Percentiles rank a stretch among this genome's conserved stretches.
Conservation (phyloP, 257 asterid genomes). For the Capsicum pubescens region DNA sequence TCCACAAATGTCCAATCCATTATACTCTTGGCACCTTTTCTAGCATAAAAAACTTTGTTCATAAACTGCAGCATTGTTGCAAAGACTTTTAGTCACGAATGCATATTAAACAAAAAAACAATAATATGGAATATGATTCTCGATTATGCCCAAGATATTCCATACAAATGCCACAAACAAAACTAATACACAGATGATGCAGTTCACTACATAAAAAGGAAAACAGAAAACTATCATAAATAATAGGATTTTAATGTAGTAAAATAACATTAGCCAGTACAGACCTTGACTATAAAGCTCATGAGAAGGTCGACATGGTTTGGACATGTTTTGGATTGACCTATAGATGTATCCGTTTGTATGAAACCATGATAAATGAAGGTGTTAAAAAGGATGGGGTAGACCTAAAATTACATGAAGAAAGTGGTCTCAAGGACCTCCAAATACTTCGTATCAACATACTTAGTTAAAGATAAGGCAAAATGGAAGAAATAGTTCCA, state of each 20-base stretch:
- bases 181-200: background rate
- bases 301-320: background rate
- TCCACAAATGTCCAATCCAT: slow-evolving; percentile 92
- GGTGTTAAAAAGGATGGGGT: too few relatives aligned
- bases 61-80: too few relatives aligned
- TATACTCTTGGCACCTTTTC: slow-evolving; percentile 95
- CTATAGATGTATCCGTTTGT: too few relatives aligned
- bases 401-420: too few relatives aligned
- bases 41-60: slow-evolving; percentile 57
- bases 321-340: too few relatives aligned
- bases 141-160: background rate
- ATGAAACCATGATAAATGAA: too few relatives aligned
- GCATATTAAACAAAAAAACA: background rate
- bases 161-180: slow-evolving; percentile 8
- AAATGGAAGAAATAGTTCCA: too few relatives aligned
- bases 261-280: background rate
- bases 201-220: background rate
- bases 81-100: background rate
- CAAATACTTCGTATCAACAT: too few relatives aligned
- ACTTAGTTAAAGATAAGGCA: too few relatives aligned
- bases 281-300: background rate
- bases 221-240: background rate
- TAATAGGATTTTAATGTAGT: background rate
- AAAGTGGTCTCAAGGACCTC: too few relatives aligned
- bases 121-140: background rate